Conservation (phyloP, 208 protist genomes). For the Leishmania martiniquensis region DNA sequence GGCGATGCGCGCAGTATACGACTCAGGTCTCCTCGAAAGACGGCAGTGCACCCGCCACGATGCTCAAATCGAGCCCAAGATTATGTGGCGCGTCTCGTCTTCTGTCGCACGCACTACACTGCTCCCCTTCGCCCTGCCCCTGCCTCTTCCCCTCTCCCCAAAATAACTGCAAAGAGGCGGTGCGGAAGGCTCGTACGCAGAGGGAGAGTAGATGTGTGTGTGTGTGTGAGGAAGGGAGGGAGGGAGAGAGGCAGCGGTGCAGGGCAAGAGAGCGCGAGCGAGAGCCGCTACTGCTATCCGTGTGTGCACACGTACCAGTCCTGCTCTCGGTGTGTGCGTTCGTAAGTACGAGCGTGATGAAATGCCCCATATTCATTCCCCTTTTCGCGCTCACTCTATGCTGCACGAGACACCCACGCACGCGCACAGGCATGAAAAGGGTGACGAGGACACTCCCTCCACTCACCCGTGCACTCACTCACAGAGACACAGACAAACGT, state of each 20-base stretch:
- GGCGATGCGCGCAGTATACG: neutral
- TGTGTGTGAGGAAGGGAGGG: neutral
- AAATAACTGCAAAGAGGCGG: neutral
- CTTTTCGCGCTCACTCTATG: neutral
- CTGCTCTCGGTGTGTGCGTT: neutral
- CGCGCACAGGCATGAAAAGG: slow-evolving; percentile 3
- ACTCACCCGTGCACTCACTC: too few relatives aligned
- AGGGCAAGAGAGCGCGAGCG: neutral
- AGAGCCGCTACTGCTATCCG: neutral
- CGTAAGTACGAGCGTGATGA: neutral
- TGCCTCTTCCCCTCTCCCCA: neutral
- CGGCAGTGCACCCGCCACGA: neutral
- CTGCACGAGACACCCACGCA: neutral
- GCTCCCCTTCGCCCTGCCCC: neutral
- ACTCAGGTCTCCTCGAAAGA: neutral
- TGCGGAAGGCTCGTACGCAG: too few relatives aligned
- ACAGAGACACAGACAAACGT: neutral
- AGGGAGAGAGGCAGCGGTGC: neutral
- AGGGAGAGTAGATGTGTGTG: neutral
- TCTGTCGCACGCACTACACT: too few relatives aligned
- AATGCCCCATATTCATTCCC: neutral
- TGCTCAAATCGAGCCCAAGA: neutral
- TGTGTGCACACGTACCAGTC: neutral
- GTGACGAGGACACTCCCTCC: slow-evolving; percentile 5
- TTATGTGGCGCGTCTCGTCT: neutral